A percentile compares a stretch with the other conserved stretches of the same genome.
These are phyloP conservation scores for Collariella sp. DNA, from an alignment of 495 filamentous ascomycete genomes.

Conservation along the genomic window DNA sequence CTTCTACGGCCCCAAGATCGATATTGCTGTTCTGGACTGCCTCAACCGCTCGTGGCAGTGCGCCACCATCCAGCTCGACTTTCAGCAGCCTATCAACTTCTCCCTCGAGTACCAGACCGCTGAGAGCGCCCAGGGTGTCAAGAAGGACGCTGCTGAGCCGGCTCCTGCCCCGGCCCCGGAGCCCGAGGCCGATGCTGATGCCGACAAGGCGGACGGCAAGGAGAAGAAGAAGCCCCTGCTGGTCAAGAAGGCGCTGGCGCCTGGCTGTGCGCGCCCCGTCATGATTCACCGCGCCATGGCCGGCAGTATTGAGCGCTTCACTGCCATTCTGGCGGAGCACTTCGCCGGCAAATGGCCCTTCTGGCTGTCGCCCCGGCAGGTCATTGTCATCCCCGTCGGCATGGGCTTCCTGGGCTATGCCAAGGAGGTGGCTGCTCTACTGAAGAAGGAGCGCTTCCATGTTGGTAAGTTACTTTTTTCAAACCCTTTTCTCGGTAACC, in stretches of 20 bases:
- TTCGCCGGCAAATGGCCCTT: conserved; percentile 98
- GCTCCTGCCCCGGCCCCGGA: conserved; percentile 28
- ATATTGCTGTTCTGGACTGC: conserved; percentile 50
- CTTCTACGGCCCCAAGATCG: conserved; percentile 93
- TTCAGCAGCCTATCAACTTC: conserved; percentile 69
- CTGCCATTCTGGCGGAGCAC: conserved; percentile 88
- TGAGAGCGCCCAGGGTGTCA: conserved; percentile 41
- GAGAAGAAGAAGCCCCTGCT: conserved; percentile 27
- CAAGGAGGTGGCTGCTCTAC: conserved; percentile 62
- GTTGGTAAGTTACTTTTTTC: conserved; percentile 33
- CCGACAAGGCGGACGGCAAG: conserved; percentile 28
- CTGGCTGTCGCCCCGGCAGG: conserved; percentile 90
- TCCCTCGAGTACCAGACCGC: conserved; percentile 42
- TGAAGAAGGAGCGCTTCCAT: conserved; percentile 44
- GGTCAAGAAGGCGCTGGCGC: conserved; percentile 43
- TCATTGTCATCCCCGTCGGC: conserved; percentile 88
- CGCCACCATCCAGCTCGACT: conserved; percentile 95
- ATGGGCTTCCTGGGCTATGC: conserved; percentile 76
- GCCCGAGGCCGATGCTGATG: conserved; percentile 25
- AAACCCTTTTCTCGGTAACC: not conserved
- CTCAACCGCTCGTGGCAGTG: conserved; percentile 56
- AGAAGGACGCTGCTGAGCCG: conserved; percentile 27
- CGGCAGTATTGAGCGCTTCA: conserved; percentile 89
- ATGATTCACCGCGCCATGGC: conserved; percentile 96
- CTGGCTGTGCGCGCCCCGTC: conserved; percentile 82